phyloP scores from a whole-genome alignment of 148 eudicot species.

The Silene uniflora region DNA sequence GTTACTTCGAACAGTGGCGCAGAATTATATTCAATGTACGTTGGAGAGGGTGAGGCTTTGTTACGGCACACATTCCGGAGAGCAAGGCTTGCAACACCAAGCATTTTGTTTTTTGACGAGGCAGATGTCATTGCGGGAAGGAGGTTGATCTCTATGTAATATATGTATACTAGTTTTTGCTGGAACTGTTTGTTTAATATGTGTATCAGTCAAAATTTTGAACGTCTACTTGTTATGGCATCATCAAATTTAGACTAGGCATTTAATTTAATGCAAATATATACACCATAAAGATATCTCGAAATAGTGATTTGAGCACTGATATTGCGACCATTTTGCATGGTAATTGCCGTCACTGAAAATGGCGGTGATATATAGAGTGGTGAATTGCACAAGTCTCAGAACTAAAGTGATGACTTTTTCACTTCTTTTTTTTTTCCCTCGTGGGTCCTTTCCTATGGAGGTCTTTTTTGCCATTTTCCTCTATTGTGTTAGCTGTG shows the following conservation, averaged over 20 bases:
- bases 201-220: background rate
- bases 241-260: background rate
- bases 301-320: background rate
- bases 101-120: constrained; percentile 94
- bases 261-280: background rate
- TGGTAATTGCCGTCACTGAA: too few relatives aligned
- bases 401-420: too few relatives aligned
- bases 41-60: constrained; percentile 97
- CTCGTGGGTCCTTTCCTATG: too few relatives aligned
- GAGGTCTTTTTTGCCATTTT: background rate
- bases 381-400: too few relatives aligned
- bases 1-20: constrained; percentile 62
- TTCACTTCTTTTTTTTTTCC: too few relatives aligned
- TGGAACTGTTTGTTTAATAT: background rate
- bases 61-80: constrained; percentile 80
- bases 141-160: constrained; percentile 38
- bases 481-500: background rate
- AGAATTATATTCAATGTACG: constrained; percentile 87
- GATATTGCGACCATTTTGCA: too few relatives aligned
- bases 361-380: too few relatives aligned
- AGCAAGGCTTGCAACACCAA: constrained; percentile 97
- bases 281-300: background rate
- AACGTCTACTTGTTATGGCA: background rate
- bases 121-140: constrained; percentile 83
- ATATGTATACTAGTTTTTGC: background rate